Conservation (phyloP, 345 rosid species). For the Populus davidiana region DNA sequence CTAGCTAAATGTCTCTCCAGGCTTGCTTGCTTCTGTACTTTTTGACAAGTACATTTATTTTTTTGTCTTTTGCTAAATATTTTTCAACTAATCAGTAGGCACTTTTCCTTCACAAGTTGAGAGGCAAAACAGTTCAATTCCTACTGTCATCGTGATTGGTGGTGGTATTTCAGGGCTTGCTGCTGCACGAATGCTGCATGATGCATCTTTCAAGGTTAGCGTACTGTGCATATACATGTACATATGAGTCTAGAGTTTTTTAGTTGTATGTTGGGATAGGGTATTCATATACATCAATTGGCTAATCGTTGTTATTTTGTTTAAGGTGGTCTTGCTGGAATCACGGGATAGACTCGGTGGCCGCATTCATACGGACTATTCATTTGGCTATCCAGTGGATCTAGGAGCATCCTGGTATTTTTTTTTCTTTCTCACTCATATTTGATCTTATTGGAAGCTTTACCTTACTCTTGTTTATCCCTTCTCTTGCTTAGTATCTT, state of each 20-base stretch:
- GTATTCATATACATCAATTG: neutral
- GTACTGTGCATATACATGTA: neutral
- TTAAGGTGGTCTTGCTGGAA: slow-evolving; percentile 71
- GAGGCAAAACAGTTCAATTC: slow-evolving; percentile 46
- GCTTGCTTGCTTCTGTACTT: neutral
- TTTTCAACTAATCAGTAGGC: slow-evolving; percentile 25
- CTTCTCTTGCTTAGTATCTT: neutral
- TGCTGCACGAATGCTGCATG: slow-evolving; percentile 68
- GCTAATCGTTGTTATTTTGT: slow-evolving; percentile 1
- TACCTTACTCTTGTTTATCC: neutral
- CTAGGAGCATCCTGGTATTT: slow-evolving; percentile 92
- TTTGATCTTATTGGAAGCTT: neutral
- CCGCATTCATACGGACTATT: slow-evolving; percentile 81
- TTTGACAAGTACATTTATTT: neutral
- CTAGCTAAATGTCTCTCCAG: neutral
- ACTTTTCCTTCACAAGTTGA: slow-evolving; percentile 36
- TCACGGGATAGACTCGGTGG: slow-evolving; percentile 90
- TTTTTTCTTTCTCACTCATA: neutral
- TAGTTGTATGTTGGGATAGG: neutral
- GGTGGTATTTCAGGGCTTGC: slow-evolving; percentile 90
- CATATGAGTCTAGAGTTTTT: neutral
- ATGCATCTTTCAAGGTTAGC: slow-evolving; percentile 63
- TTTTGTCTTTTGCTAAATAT: neutral
- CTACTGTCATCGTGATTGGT: slow-evolving; percentile 76
- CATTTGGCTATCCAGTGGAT: slow-evolving; percentile 90